A percentile compares a stretch with the other conserved stretches of the same genome.
Evolutionary conservation across 345 rosid species (phyloP).

Genomic region (Sonneratia caseolaris): DNA sequence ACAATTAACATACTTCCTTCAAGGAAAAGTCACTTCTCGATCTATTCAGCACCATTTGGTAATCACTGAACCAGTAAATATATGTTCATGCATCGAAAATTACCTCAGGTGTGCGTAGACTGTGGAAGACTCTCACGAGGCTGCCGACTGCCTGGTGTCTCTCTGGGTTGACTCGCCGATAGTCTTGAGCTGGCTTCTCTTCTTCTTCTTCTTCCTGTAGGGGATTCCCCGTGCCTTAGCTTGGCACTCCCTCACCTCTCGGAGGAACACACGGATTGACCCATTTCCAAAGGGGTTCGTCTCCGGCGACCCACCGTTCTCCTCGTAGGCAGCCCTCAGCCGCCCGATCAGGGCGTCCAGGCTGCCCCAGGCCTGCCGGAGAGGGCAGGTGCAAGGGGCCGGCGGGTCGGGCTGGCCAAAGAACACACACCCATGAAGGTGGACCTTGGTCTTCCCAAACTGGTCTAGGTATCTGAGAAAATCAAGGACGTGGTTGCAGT

Average conservation of each 20-base stretch:
- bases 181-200: conserved; percentile 25
- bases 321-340: conserved; percentile 78
- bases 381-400: conserved; percentile 76
- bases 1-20: neutral
- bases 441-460: conserved; percentile 82
- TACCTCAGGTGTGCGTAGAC: neutral
- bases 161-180: conserved; percentile 27
- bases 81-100: neutral
- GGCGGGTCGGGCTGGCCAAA: conserved; percentile 82
- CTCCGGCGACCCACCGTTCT: conserved; percentile 58
- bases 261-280: conserved; percentile 57
- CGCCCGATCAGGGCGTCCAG: conserved; percentile 85
- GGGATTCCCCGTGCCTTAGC: conserved; percentile 80
- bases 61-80: neutral
- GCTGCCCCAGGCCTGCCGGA: conserved; percentile 87
- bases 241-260: conserved; percentile 72
- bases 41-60: neutral
- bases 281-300: conserved; percentile 73
- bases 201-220: conserved; percentile 70
- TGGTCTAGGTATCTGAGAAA: conserved; percentile 73
- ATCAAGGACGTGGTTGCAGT: conserved; percentile 57
- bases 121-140: neutral
- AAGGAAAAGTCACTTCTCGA: neutral
- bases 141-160: conserved; percentile 7
- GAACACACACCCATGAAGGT: conserved; percentile 55